phyloP scores from a whole-genome alignment of 2,329 filamentous ascomycete genomes.

The Aspergillus ochraceoroseus region DNA sequence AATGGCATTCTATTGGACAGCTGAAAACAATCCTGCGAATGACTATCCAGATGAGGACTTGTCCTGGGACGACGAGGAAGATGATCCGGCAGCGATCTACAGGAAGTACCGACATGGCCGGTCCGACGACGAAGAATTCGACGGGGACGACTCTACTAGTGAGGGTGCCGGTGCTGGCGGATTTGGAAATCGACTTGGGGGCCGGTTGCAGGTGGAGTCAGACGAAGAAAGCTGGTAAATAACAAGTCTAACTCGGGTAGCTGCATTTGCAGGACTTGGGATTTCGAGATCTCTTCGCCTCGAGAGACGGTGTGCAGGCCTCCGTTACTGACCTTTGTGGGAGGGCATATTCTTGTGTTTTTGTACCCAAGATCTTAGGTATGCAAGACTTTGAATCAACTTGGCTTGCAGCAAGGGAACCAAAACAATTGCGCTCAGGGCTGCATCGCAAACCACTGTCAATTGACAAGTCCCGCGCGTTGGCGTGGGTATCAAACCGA shows the following conservation, averaged over 20 bases:
- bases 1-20: conserved; percentile 26
- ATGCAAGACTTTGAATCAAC: no score
- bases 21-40: conserved; percentile 49
- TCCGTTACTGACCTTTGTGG: not conserved
- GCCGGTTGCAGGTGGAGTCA: conserved; percentile 27
- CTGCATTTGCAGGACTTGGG: conserved; percentile 10
- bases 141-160: conserved; percentile 36
- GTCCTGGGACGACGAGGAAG: conserved; percentile 46
- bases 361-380: no score
- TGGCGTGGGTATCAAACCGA: no score
- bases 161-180: conserved; percentile 23
- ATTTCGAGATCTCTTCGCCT: no score
- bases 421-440: no score
- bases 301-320: not conserved
- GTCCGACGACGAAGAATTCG: conserved; percentile 46
- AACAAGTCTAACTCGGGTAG: conserved; percentile 5
- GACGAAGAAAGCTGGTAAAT: conserved; percentile 25
- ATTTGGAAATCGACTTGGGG: conserved; percentile 20
- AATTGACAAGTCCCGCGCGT: no score
- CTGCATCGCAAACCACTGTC: no score
- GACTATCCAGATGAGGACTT: conserved; percentile 51
- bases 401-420: no score
- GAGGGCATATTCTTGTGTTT: no score
- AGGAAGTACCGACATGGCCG: conserved; percentile 38
- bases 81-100: conserved; percentile 37